Evolutionary conservation across 176 grass and related monocot species (phyloP).

Genomic region (Otatea glauca): DNA sequence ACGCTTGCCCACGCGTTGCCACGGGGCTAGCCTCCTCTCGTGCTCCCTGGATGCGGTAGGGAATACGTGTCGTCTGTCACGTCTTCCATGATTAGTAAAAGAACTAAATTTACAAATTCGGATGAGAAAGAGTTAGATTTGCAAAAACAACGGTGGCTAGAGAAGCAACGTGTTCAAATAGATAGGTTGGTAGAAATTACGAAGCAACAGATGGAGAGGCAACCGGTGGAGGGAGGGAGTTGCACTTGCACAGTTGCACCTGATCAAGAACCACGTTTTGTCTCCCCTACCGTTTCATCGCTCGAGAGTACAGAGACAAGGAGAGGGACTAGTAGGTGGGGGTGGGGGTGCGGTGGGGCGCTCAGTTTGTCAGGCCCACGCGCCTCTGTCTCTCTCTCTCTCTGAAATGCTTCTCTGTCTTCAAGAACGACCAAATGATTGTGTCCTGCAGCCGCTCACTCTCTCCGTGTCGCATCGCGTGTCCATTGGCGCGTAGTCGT

Average conservation of each 20-base stretch:
- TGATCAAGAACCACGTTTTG: conserved; percentile 64
- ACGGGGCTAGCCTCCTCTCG: too few relatives aligned
- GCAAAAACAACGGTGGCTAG: neutral
- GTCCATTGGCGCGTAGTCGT: neutral
- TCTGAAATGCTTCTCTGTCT: too few relatives aligned
- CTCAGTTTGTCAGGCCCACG: neutral
- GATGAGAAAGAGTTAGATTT: too few relatives aligned
- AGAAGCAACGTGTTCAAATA: too few relatives aligned
- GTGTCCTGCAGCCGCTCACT: conserved; percentile 7
- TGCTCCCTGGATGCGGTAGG: too few relatives aligned
- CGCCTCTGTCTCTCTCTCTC: neutral
- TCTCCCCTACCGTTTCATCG: neutral
- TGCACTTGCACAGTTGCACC: too few relatives aligned
- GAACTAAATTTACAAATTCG: too few relatives aligned
- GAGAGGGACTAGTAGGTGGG: neutral
- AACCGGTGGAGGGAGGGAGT: too few relatives aligned
- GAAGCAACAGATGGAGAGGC: neutral
- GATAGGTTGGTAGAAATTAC: neutral
- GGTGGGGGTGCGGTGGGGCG: neutral
- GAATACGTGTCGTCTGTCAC: too few relatives aligned
- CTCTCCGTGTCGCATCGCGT: neutral
- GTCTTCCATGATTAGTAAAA: too few relatives aligned
- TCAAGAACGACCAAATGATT: conserved; percentile 51
- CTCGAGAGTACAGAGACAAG: neutral
- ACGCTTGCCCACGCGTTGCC: too few relatives aligned